phyloP scores from a whole-genome alignment of 2,329 filamentous ascomycete species.

The Endocalyx cinctus region DNA sequence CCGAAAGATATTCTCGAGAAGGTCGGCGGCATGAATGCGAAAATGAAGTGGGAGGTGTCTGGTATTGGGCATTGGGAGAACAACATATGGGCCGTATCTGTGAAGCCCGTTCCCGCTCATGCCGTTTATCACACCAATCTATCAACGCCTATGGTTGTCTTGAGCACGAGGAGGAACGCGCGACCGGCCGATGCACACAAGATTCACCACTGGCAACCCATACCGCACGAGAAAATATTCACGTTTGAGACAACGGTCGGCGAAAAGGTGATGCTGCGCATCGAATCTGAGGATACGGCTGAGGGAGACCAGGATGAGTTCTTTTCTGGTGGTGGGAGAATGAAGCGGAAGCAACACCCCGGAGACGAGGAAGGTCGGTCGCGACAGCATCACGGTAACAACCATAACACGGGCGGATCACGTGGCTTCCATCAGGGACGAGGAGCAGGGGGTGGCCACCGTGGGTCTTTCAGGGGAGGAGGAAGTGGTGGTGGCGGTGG shows the following conservation, averaged over 20 bases:
- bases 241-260: slow-evolving; percentile 79
- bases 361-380: slow-evolving; percentile 25
- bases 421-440: slow-evolving; percentile 33
- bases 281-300: slow-evolving; percentile 65
- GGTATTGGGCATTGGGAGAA: slow-evolving; percentile 72
- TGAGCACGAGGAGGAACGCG: slow-evolving; percentile 72
- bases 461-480: slow-evolving; percentile 35
- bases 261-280: slow-evolving; percentile 77
- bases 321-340: too few relatives aligned
- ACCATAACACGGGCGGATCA: slow-evolving; percentile 32
- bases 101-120: slow-evolving; percentile 65
- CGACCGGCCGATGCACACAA: slow-evolving; percentile 74
- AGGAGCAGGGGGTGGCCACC: slow-evolving; percentile 29
- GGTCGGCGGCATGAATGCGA: slow-evolving; percentile 81
- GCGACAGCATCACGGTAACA: slow-evolving; percentile 25
- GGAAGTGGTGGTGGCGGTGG: slow-evolving; percentile 23
- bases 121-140: slow-evolving; percentile 76
- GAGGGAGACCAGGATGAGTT: slow-evolving; percentile 60
- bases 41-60: slow-evolving; percentile 78
- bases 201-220: slow-evolving; percentile 79
- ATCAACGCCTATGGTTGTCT: slow-evolving; percentile 70
- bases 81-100: slow-evolving; percentile 79
- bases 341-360: slow-evolving; percentile 57
- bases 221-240: slow-evolving; percentile 65
- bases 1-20: slow-evolving; percentile 70